These are phyloP conservation scores for Dichotomopilus funicola DNA, from an alignment of 2,329 filamentous ascomycete species.

Conservation along the genomic window DNA sequence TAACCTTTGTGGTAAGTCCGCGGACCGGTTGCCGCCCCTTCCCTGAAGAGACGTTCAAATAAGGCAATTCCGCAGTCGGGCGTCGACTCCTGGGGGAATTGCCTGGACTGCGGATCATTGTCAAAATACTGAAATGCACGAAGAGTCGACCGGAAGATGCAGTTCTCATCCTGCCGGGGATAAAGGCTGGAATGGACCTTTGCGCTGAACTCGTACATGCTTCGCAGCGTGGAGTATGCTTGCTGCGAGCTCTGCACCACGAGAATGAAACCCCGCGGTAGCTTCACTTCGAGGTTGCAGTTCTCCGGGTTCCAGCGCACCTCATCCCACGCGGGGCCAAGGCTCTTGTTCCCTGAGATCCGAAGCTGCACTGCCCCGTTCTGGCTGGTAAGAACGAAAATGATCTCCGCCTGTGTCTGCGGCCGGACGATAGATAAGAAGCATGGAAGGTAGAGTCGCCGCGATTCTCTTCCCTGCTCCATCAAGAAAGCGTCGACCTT, in stretches of 20 bases:
- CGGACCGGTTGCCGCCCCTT: constrained; percentile 65
- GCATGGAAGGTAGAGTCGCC: constrained; percentile 64
- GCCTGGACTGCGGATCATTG: constrained; percentile 57
- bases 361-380: constrained; percentile 68
- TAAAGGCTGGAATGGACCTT: constrained; percentile 68
- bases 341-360: constrained; percentile 61
- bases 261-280: constrained; percentile 71
- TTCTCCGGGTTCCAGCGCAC: constrained; percentile 69
- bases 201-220: constrained; percentile 76
- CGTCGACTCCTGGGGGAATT: constrained; percentile 70
- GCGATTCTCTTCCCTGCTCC: constrained; percentile 63
- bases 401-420: constrained; percentile 60
- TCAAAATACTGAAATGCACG: constrained; percentile 78
- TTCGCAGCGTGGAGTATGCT: constrained; percentile 75
- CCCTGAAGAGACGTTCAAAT: constrained; percentile 64
- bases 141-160: constrained; percentile 63
- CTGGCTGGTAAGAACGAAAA: constrained; percentile 72
- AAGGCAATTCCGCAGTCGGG: constrained; percentile 65
- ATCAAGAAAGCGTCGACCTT: constrained; percentile 68
- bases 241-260: constrained; percentile 63
- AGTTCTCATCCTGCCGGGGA: constrained; percentile 60
- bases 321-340: constrained; percentile 72
- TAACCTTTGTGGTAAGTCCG: constrained; percentile 72
- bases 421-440: constrained; percentile 69
- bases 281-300: constrained; percentile 57